Conservation (phyloP, 2,329 filamentous ascomycete species). For the Aspergillus pseudoviridinutans region DNA sequence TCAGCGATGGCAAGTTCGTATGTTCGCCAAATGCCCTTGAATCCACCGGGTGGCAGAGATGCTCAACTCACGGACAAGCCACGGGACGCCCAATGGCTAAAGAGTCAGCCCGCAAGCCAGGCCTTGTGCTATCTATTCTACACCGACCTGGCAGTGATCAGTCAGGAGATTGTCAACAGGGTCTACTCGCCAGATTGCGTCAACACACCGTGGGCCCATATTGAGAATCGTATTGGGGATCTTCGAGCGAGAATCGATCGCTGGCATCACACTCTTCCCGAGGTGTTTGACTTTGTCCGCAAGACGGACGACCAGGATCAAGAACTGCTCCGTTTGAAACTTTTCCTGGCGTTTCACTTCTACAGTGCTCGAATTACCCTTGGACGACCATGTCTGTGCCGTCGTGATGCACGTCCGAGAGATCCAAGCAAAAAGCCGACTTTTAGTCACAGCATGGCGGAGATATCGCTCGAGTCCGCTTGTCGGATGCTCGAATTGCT, state of each 20-base stretch:
- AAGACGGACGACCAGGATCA: conserved; percentile 30
- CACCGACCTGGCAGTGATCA: conserved; percentile 38
- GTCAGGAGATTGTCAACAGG: conserved; percentile 39
- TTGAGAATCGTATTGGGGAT: conserved; percentile 38
- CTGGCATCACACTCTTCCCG: conserved; percentile 37
- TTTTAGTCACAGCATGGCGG: conserved; percentile 39
- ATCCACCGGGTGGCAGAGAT: conserved; percentile 26
- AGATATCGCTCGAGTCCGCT: conserved; percentile 38
- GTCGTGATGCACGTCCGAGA: conserved; percentile 34
- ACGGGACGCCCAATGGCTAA: conserved; percentile 33
- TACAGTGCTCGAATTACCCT: conserved; percentile 43
- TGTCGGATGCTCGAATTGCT: conserved; percentile 37
- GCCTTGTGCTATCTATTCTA: conserved; percentile 38
- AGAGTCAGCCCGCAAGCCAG: conserved; percentile 29
- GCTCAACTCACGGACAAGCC: conserved; percentile 17
- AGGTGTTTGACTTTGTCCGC: conserved; percentile 33
- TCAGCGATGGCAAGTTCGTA: conserved; percentile 26
- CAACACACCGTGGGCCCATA: conserved; percentile 37
- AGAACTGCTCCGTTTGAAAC: conserved; percentile 34
- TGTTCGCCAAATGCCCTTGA: conserved; percentile 29
- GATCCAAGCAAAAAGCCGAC: conserved; percentile 20
- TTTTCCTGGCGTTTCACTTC: conserved; percentile 42
- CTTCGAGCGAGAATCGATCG: conserved; percentile 35
- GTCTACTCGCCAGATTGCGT: conserved; percentile 41
- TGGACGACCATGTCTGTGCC: conserved; percentile 45